phyloP scores from a whole-genome alignment of 352 stramenopile species.

The Globisporangium radiosum region DNA sequence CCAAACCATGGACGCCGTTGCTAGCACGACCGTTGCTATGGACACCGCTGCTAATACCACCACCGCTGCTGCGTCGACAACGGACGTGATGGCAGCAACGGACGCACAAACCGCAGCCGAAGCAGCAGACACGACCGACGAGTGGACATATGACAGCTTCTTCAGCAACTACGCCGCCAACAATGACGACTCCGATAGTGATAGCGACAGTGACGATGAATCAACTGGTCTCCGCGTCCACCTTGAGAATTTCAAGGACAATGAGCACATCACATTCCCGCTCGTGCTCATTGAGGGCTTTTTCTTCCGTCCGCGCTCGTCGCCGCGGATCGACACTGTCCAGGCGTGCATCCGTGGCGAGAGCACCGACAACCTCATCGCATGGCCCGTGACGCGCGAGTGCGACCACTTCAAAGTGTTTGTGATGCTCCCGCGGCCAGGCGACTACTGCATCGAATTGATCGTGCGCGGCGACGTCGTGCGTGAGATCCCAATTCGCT shows the following conservation, averaged over 20 bases:
- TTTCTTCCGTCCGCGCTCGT: slow-evolving; percentile 20
- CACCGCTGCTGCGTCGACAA: no score
- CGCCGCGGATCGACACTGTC: slow-evolving; percentile 11
- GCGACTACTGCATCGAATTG: slow-evolving; percentile 28
- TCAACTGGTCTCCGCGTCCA: slow-evolving; percentile 23
- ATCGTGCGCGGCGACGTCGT: slow-evolving; percentile 4
- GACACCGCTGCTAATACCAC: no score
- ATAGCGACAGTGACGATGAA: no score
- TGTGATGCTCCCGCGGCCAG: slow-evolving; percentile 42
- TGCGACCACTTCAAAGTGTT: slow-evolving; percentile 60
- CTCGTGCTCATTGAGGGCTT: slow-evolving; percentile 46
- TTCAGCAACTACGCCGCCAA: neutral
- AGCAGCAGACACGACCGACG: neutral
- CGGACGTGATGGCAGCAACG: no score
- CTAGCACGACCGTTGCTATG: no score
- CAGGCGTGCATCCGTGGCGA: neutral
- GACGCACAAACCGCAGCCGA: neutral
- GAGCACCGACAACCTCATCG: slow-evolving; percentile 4
- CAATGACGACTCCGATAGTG: no score
- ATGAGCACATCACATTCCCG: slow-evolving; percentile 54
- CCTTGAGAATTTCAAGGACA: slow-evolving; percentile 80
- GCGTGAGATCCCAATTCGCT: slow-evolving; percentile 30
- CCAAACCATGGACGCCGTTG: no score
- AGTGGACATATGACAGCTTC: neutral
- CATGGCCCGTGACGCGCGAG: slow-evolving; percentile 44